A percentile compares a stretch with the other conserved stretches of the same genome.
Conservation (phyloP, 306 rosid species). For the Citrullus mucosospermus region DNA sequence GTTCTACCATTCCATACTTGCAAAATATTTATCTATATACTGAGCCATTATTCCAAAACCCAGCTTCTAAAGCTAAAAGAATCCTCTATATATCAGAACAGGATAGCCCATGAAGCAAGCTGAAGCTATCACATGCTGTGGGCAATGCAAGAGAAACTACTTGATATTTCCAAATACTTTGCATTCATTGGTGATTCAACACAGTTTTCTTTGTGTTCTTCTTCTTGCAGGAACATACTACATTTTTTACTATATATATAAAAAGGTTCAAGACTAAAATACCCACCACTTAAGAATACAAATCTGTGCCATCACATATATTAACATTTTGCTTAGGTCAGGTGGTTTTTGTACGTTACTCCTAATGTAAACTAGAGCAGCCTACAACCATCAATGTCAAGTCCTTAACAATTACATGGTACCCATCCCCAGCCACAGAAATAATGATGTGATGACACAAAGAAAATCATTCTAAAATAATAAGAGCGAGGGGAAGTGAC, state of each 20-base stretch:
- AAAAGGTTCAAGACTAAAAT: background rate
- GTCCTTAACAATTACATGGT: background rate
- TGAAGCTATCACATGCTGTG: background rate
- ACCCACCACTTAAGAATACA: background rate
- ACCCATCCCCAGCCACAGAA: background rate
- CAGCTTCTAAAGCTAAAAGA: background rate
- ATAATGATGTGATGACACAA: background rate
- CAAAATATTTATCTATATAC: background rate
- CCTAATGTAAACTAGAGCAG: background rate
- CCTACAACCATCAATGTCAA: background rate
- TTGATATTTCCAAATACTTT: background rate
- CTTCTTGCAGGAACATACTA: background rate
- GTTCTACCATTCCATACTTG: background rate
- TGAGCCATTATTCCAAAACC: background rate
- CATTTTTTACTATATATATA: background rate
- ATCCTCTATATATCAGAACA: background rate
- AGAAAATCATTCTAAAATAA: constrained; percentile 1
- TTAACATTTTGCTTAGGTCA: background rate
- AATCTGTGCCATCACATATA: background rate
- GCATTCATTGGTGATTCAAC: background rate
- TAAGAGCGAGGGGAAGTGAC: background rate
- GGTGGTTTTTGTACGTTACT: background rate
- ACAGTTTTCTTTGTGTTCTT: background rate
- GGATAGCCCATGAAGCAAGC: background rate
- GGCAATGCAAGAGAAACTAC: background rate